Evolutionary conservation across 306 rosid species (phyloP), one percentile per base, ranked within the genome.

Genomic region (Mimosa bimucronata): DNA sequence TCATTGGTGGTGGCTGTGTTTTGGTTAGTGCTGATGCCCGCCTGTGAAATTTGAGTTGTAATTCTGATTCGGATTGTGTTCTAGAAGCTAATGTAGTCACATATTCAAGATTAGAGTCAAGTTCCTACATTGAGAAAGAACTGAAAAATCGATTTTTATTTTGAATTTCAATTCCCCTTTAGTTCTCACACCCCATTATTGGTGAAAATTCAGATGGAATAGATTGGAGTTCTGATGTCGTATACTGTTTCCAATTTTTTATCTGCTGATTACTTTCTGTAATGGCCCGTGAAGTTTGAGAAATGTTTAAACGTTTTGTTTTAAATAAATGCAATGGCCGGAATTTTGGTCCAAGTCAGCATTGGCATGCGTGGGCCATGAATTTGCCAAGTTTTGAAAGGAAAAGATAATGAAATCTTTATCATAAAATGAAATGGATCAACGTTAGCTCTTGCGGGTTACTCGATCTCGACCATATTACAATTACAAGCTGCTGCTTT

Each of bases 21-120:
- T 89, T 92, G 92, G 85, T 88, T 88, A 92, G 97, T 82, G 87
- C 86, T 87, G 91, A 85, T 87, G 85, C 86, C 96, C 98, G 87
- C 97, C 91, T 90, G 82, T 81, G 80, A 85, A 80, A 82, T 86
- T 88, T 86, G 95, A 94, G 97, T 82, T 94, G 91, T 89, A 90
- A 91, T 85, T 94, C 87, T 86, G 83, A 86, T 90, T 91, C 90
- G 80, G 90, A 80, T 87, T 88, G 90, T 81, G 88, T 77, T 84
- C 81, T 88, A 88, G 92, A 80, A 91, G 89, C 90, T 81, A 88
- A 88, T 88, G 76, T 81, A 87, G 89, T 77, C 77, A 78, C 38
- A 89, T 87, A 81, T 86, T 85, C 80, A 83, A 83, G 77, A 58
- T 58, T 90, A 85, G 88, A 83, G 85, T 86, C 85, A 79, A 85